phyloP scores from a whole-genome alignment of 2,329 filamentous ascomycete species.

The Macrophomina pseudophaseolina region DNA sequence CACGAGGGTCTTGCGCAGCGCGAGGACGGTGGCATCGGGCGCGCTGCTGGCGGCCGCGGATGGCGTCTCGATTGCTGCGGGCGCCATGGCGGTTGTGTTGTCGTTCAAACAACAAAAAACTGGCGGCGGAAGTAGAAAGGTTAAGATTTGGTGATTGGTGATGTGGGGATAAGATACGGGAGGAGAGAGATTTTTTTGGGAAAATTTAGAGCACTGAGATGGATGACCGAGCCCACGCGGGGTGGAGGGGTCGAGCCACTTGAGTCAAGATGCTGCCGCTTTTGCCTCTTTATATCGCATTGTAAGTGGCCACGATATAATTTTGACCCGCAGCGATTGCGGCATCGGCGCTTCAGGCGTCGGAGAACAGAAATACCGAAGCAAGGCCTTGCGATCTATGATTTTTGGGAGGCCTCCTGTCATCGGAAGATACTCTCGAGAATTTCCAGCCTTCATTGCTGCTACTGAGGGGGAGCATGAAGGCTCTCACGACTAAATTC shows the following conservation, averaged over 20 bases:
- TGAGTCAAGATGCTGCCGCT: not conserved
- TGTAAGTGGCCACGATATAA: not conserved
- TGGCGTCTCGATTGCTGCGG: constrained; percentile 2
- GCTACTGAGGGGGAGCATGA: no score
- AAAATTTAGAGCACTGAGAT: constrained; percentile 25
- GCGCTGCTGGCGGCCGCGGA: not conserved
- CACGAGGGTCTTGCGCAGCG: constrained; percentile 76
- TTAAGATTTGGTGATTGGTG: constrained; percentile 16
- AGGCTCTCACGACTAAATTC: no score
- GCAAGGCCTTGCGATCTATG: not conserved
- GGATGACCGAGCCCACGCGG: constrained; percentile 23
- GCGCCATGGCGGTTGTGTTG: constrained; percentile 3
- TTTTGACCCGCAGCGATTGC: not conserved
- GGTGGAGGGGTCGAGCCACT: constrained; percentile 17
- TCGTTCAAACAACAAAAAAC: not conserved
- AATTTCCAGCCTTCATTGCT: no score
- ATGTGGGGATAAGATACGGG: constrained; percentile 20
- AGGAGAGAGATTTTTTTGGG: constrained; percentile 7
- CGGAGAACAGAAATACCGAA: constrained; percentile 6
- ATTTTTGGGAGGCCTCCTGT: no score
- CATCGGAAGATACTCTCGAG: no score
- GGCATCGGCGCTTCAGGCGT: constrained; percentile 8
- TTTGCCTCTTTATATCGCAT: not conserved
- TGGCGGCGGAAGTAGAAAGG: not conserved
- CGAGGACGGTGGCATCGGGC: constrained; percentile 57